A percentile compares a stretch with the other conserved stretches of the same genome.
Conservation (phyloP, 139 green algal genomes). For the Coccomyxa sp. region DNA sequence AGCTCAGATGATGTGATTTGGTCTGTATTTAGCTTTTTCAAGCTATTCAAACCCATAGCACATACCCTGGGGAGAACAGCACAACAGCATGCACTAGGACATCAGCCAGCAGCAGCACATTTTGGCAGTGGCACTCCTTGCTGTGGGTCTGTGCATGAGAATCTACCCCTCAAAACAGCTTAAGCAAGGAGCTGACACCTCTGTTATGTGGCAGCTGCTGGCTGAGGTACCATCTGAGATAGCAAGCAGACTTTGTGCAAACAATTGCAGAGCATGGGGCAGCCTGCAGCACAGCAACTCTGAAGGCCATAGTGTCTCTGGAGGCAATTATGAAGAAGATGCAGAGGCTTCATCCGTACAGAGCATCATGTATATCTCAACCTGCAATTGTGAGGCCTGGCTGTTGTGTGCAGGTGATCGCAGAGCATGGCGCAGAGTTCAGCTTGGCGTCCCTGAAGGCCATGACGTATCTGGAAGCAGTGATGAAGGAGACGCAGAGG, state of each 20-base stretch:
- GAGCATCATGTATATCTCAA: no score
- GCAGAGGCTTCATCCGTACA: no score
- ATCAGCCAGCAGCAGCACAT: no score
- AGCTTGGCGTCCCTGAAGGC: slow-evolving; percentile 13
- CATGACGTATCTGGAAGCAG: slow-evolving; percentile 17
- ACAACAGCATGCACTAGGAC: neutral
- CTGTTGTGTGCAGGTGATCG: neutral
- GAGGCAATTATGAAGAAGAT: neutral
- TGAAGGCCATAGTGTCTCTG: neutral
- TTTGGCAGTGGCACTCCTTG: no score
- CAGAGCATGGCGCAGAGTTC: slow-evolving; percentile 1
- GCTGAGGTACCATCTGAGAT: no score
- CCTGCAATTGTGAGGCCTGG: no score
- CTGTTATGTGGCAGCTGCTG: no score
- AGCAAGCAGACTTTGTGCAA: neutral
- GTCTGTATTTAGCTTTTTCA: neutral
- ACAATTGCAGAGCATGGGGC: neutral
- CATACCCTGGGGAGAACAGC: neutral
- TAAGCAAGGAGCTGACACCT: no score
- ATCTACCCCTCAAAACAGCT: no score
- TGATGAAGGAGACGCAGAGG: neutral
- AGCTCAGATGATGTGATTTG: neutral
- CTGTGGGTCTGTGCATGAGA: no score
- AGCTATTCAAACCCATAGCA: neutral
- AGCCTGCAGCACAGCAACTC: neutral